Conservation (phyloP, 176 grass and related monocot species). For the Guadua angustifolia region DNA sequence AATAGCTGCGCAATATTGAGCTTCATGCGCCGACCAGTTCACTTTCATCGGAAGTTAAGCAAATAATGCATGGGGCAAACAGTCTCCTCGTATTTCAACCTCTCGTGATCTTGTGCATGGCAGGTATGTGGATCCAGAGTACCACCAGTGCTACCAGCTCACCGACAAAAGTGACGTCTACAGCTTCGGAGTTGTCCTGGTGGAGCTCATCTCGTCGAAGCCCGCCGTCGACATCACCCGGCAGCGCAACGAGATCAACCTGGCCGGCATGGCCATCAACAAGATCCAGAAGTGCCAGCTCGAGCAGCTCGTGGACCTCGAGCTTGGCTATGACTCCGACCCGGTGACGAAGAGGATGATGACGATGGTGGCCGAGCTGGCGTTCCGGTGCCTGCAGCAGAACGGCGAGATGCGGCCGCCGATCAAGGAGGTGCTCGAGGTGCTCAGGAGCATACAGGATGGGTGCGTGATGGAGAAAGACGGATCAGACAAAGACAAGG, state of each 20-base stretch:
- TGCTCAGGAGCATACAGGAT: slow-evolving; percentile 58
- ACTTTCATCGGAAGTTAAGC: neutral
- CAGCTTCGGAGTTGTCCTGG: slow-evolving; percentile 83
- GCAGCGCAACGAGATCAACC: slow-evolving; percentile 78
- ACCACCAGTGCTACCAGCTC: slow-evolving; percentile 91
- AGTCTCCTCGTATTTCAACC: neutral
- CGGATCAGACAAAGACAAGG: slow-evolving; percentile 48
- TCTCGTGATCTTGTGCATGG: neutral
- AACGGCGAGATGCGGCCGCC: slow-evolving; percentile 89
- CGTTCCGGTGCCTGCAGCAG: slow-evolving; percentile 90
- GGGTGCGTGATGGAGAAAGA: slow-evolving; percentile 36
- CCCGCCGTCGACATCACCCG: slow-evolving; percentile 77
- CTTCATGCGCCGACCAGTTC: neutral
- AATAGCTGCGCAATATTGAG: neutral
- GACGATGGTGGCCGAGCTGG: slow-evolving; percentile 87
- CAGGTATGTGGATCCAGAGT: slow-evolving; percentile 89
- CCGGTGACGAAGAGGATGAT: slow-evolving; percentile 68
- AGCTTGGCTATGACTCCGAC: slow-evolving; percentile 65
- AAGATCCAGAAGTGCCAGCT: slow-evolving; percentile 75
- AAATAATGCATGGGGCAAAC: neutral
- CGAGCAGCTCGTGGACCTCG: slow-evolving; percentile 72
- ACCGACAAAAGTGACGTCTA: slow-evolving; percentile 94
- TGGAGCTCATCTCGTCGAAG: slow-evolving; percentile 92
- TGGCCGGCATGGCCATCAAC: slow-evolving; percentile 81
- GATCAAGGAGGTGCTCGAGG: slow-evolving; percentile 78